A percentile compares a stretch with the other conserved stretches of the same genome.
Evolutionary conservation across 1,139 yeast genomes (phyloP).

Genomic region (Candida tropicalis): DNA sequence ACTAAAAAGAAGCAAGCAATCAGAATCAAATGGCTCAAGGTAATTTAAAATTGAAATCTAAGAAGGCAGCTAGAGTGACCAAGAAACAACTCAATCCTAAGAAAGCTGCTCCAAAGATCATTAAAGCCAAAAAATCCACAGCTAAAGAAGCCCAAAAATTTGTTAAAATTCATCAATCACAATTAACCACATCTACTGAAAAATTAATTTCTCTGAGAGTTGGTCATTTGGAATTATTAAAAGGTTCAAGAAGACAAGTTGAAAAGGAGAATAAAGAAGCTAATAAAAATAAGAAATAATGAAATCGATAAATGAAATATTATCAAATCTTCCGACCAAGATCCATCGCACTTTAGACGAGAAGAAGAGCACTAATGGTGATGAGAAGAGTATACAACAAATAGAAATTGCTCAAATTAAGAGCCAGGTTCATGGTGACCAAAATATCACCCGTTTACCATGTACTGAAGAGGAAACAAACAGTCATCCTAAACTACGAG

Average conservation of each 20-base stretch:
- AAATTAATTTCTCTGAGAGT: slow-evolving; percentile 84
- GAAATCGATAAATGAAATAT: slow-evolving; percentile 17
- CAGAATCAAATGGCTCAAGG: slow-evolving; percentile 75
- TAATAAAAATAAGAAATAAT: slow-evolving; percentile 18
- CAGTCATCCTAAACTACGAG: slow-evolving; percentile 29
- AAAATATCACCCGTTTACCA: slow-evolving; percentile 5
- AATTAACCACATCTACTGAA: slow-evolving; percentile 75
- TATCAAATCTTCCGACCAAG: slow-evolving; percentile 19
- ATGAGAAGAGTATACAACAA: neutral
- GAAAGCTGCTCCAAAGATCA: slow-evolving; percentile 67
- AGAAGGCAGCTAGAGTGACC: slow-evolving; percentile 52
- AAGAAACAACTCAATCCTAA: slow-evolving; percentile 62
- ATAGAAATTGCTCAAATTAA: neutral
- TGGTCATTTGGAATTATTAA: slow-evolving; percentile 91
- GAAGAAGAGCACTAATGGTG: neutral
- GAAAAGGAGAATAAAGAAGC: slow-evolving; percentile 55
- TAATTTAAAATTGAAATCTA: slow-evolving; percentile 47
- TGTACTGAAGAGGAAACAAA: slow-evolving; percentile 8
- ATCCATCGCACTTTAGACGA: neutral
- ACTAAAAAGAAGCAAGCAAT: too few species aligned
- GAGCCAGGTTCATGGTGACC: slow-evolving; percentile 1
- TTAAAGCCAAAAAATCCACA: slow-evolving; percentile 66
- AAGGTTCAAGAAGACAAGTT: slow-evolving; percentile 86
- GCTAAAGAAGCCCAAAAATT: slow-evolving; percentile 50
- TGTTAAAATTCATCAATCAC: slow-evolving; percentile 66